Percentiles rank a stretch among this genome's conserved stretches.
These are phyloP conservation scores for Phlebopus sp. DNA, from an alignment of 1,284 basidiomycete genomes.

Conservation along the genomic window DNA sequence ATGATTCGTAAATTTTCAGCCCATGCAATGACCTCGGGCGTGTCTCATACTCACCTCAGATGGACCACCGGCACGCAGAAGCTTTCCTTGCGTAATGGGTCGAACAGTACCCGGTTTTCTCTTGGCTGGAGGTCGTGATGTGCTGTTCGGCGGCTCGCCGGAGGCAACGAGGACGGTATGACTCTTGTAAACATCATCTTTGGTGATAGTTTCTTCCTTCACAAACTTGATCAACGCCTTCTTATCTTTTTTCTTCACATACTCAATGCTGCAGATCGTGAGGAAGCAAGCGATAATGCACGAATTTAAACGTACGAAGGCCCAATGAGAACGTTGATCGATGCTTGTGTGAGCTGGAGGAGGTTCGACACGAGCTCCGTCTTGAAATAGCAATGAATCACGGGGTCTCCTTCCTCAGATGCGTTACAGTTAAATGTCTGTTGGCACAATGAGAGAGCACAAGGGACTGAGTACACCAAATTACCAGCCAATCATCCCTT, in stretches of 20 bases:
- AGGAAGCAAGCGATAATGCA: constrained; percentile 7
- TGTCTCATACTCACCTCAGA: constrained; percentile 44
- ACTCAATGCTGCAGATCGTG: constrained; percentile 64
- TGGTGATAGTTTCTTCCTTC: constrained; percentile 85
- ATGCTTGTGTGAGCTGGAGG: constrained; percentile 77
- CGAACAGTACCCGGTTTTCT: constrained; percentile 82
- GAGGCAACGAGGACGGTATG: constrained; percentile 86
- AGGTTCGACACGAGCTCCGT: constrained; percentile 90
- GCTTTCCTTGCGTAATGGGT: constrained; percentile 84
- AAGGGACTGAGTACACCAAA: constrained; percentile 17
- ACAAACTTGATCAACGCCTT: constrained; percentile 83
- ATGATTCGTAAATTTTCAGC: constrained; percentile 26
- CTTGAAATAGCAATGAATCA: constrained; percentile 93
- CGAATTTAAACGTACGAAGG: constrained; percentile 57
- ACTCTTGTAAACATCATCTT: constrained; percentile 92
- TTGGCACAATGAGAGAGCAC: constrained; percentile 3
- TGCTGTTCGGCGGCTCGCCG: constrained; percentile 82
- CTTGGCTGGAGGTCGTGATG: constrained; percentile 82
- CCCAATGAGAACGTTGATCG: constrained; percentile 70
- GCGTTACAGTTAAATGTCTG: constrained; percentile 69
- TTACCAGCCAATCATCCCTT: constrained; percentile 93
- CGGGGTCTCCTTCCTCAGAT: constrained; percentile 93
- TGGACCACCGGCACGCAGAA: constrained; percentile 76
- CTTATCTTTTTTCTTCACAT: constrained; percentile 98
- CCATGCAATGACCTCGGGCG: not conserved